Conservation (phyloP, 768 basidiomycete species). For the Leccinum longicurvipes region DNA sequence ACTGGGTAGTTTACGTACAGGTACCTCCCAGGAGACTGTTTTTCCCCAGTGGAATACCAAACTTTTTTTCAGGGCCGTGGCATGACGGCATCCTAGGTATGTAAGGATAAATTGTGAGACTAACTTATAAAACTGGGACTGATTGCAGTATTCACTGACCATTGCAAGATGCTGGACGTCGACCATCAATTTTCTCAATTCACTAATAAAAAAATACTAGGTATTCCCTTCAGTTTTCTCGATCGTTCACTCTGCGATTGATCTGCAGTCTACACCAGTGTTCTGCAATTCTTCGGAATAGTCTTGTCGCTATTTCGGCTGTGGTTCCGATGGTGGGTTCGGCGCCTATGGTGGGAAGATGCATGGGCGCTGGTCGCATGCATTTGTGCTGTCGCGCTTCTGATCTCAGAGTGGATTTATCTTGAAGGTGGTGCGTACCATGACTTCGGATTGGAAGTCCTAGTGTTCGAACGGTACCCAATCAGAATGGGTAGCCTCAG, state of each 20-base stretch:
- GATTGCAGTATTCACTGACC: not conserved
- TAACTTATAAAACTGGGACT: slow-evolving; percentile 5
- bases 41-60: not conserved
- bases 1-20: not conserved
- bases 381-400: not conserved
- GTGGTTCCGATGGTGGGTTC: slow-evolving; percentile 13
- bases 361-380: slow-evolving; percentile 10
- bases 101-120: not conserved
- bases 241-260: not conserved
- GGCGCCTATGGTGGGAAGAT: slow-evolving; percentile 24
- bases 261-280: slow-evolving; percentile 2
- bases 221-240: not conserved
- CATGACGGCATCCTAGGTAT: not conserved
- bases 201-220: slow-evolving; percentile 5
- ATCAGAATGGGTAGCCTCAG: slow-evolving; percentile 3
- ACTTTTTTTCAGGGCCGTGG: not conserved
- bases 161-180: slow-evolving; percentile 1
- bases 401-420: slow-evolving; percentile 13
- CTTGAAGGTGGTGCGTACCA: slow-evolving; percentile 15
- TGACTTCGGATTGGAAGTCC: not conserved
- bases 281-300: slow-evolving; percentile 13
- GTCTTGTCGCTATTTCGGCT: slow-evolving; percentile 15
- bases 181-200: slow-evolving; percentile 11
- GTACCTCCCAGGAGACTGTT: not conserved
- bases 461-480: not conserved